Evolutionary conservation across 75 land plant genomes (phyloP).

Genomic region (Pinus albicaulis): DNA sequence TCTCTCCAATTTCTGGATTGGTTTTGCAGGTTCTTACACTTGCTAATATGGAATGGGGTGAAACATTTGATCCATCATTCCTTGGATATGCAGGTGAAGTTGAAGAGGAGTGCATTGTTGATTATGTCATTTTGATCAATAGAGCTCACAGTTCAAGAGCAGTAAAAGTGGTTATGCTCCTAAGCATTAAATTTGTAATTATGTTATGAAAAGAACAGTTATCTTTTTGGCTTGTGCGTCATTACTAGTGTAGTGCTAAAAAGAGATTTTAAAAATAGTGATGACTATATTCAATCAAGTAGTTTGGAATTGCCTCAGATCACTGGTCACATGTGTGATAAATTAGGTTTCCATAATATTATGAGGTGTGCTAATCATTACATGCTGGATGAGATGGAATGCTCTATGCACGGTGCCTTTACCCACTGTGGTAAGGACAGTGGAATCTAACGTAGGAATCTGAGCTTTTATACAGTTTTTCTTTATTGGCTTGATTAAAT

Average conservation of each 20-base stretch:
- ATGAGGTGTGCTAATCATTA: slow-evolving; percentile 92
- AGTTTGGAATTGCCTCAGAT: not conserved
- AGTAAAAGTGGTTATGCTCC: slow-evolving; percentile 11
- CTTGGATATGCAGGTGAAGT: slow-evolving; percentile 95
- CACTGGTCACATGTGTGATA: not conserved
- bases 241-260: not conserved
- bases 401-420: slow-evolving; percentile 88
- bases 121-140: slow-evolving; percentile 83
- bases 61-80: slow-evolving; percentile 88
- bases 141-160: slow-evolving; percentile 81
- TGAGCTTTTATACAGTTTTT: not conserved
- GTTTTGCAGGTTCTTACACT: slow-evolving; percentile 72
- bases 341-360: slow-evolving; percentile 79
- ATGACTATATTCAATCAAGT: not conserved
- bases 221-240: not conserved
- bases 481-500: not conserved
- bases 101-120: slow-evolving; percentile 87
- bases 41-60: slow-evolving; percentile 99
- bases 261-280: not conserved
- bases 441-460: slow-evolving; percentile 85
- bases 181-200: not conserved
- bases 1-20: not conserved
- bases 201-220: not conserved
- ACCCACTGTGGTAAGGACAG: slow-evolving; percentile 86
- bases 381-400: slow-evolving; percentile 98